A percentile compares a stretch with the other conserved stretches of the same genome.
Evolutionary conservation across 2,329 filamentous ascomycete species (phyloP).

Genomic region (Colletotrichum trifolii): DNA sequence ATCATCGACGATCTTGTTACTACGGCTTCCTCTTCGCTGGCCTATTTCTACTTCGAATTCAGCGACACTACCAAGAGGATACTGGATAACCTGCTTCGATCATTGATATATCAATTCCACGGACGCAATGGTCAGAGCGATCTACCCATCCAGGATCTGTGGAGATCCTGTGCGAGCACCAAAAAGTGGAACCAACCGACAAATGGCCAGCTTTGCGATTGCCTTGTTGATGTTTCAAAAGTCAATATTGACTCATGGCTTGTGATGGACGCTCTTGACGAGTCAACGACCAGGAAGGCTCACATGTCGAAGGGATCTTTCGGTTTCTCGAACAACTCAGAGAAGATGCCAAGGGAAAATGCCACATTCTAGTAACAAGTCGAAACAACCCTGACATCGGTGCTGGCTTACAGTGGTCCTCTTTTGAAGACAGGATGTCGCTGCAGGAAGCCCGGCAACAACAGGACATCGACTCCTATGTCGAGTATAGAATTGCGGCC

Average conservation of each 20-base stretch:
- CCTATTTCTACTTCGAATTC: constrained; percentile 9
- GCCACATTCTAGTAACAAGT: background rate
- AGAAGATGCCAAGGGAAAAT: background rate
- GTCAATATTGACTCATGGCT: background rate
- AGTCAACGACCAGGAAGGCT: background rate
- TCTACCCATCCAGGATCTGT: background rate
- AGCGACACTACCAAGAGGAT: background rate
- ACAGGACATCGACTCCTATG: background rate
- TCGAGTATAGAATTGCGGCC: background rate
- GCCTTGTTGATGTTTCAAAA: background rate
- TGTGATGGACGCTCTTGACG: constrained; percentile 2
- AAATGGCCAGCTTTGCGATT: background rate
- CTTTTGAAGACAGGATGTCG: background rate
- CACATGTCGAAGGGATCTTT: too few species aligned
- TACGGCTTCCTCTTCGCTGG: background rate
- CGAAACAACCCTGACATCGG: background rate
- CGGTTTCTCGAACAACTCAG: background rate
- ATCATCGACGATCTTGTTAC: background rate
- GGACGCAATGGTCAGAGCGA: too few species aligned
- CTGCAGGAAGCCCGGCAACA: background rate
- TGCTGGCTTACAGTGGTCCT: background rate
- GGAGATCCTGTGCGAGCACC: background rate
- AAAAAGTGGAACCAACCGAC: background rate
- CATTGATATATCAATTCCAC: background rate
- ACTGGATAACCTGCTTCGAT: background rate